phyloP scores from a whole-genome alignment of 257 asterid genomes.

The Osmanthus fragrans region DNA sequence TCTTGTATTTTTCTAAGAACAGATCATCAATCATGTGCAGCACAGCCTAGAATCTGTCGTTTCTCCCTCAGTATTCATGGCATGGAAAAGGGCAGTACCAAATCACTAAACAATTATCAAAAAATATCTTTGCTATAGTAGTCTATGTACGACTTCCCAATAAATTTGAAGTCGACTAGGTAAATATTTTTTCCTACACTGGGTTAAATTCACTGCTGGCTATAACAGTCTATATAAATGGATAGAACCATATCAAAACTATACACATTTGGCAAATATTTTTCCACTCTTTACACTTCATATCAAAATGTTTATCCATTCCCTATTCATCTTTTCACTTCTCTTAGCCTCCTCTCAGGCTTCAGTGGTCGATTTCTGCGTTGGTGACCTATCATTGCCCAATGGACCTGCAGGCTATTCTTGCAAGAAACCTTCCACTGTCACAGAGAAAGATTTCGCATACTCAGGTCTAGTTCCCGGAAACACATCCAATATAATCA shows the following conservation, averaged over 20 bases:
- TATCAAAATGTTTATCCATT: constrained; percentile 31
- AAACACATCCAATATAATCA: constrained; percentile 70
- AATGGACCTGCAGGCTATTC: constrained; percentile 72
- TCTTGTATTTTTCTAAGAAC: constrained; percentile 29
- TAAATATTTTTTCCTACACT: neutral
- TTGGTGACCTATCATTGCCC: constrained; percentile 60
- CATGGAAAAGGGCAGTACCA: constrained; percentile 10
- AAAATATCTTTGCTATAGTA: constrained; percentile 11
- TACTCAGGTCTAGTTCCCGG: constrained; percentile 61
- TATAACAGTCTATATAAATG: constrained; percentile 23
- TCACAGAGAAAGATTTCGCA: constrained; percentile 55
- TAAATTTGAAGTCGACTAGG: neutral
- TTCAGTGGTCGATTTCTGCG: constrained; percentile 74
- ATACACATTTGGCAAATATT: constrained; percentile 5
- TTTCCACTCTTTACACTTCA: neutral
- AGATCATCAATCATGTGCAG: constrained; percentile 36
- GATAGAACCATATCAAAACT: constrained; percentile 27
- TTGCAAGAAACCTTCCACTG: constrained; percentile 58
- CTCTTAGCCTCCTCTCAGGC: constrained; percentile 33
- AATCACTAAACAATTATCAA: constrained; percentile 5
- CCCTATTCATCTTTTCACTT: constrained; percentile 26
- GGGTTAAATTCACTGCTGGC: neutral
- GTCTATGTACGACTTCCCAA: neutral
- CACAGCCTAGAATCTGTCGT: constrained; percentile 27
- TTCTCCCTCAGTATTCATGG: constrained; percentile 19